These are phyloP conservation scores for Tremella fuciformis DNA, from an alignment of 768 basidiomycete genomes.

Conservation along the genomic window DNA sequence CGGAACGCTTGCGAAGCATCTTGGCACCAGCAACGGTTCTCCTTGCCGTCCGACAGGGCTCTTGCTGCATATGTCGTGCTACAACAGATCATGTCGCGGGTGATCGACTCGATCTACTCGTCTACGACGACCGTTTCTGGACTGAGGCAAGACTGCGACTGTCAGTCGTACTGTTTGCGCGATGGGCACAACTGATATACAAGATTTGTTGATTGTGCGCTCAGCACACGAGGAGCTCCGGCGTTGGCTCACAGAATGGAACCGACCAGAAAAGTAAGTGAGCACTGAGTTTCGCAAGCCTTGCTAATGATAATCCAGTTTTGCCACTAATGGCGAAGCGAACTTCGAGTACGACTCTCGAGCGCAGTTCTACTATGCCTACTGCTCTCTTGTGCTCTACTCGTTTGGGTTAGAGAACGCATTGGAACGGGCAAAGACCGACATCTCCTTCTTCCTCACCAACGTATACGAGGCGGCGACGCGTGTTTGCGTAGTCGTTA, in stretches of 20 bases:
- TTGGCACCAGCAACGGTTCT: constrained; percentile 71
- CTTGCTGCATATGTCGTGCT: constrained; percentile 80
- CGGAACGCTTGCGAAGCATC: constrained; percentile 63
- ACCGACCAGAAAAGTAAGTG: constrained; percentile 26
- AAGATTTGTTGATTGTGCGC: constrained; percentile 50
- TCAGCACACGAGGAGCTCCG: constrained; percentile 47
- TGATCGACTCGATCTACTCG: constrained; percentile 85
- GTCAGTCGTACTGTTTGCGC: constrained; percentile 61
- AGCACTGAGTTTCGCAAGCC: too few species aligned
- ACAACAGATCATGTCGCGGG: constrained; percentile 82
- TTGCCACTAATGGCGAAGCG: constrained; percentile 10
- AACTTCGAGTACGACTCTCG: constrained; percentile 32
- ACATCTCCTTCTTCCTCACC: constrained; percentile 50
- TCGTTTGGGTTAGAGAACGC: constrained; percentile 97
- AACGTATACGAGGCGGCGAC: constrained; percentile 50
- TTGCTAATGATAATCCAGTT: not conserved
- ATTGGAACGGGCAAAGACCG: constrained; percentile 60
- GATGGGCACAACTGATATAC: not conserved
- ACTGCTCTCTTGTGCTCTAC: constrained; percentile 77
- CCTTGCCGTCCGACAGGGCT: constrained; percentile 64
- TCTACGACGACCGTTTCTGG: constrained; percentile 71
- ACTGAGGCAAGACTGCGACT: constrained; percentile 78
- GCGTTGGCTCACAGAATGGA: constrained; percentile 43
- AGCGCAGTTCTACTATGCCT: constrained; percentile 75
- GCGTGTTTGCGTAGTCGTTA: constrained; percentile 58